A percentile compares a stretch with the other conserved stretches of the same genome.
Conservation (phyloP, 768 basidiomycete species). For the Lactarius quietus region DNA sequence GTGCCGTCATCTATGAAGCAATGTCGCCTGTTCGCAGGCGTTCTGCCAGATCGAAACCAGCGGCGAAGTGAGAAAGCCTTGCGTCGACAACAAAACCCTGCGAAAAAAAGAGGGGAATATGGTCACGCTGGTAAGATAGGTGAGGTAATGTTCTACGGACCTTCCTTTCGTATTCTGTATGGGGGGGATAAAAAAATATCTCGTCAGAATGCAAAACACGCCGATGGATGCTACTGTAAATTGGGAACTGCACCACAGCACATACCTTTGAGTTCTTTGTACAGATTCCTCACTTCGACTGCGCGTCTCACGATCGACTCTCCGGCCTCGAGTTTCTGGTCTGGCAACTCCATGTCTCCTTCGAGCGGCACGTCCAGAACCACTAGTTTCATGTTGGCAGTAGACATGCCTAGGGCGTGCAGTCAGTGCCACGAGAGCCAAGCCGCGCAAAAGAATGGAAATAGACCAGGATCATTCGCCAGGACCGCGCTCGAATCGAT, state of each 20-base stretch:
- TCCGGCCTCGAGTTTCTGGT: constrained; percentile 77
- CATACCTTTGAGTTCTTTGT: constrained; percentile 63
- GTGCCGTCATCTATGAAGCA: background rate
- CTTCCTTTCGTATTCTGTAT: constrained; percentile 54
- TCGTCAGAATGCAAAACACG: background rate
- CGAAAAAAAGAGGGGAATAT: background rate
- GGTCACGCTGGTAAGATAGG: background rate
- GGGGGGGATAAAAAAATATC: constrained; percentile 5
- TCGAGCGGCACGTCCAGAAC: constrained; percentile 64
- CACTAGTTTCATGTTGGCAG: constrained; percentile 88
- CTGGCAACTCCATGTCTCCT: constrained; percentile 63
- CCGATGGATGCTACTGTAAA: background rate
- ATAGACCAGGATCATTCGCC: constrained; percentile 68
- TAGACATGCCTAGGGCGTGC: constrained; percentile 72
- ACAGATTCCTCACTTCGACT: constrained; percentile 63
- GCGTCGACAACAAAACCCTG: constrained; percentile 65
- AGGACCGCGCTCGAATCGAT: constrained; percentile 59
- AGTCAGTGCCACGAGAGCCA: constrained; percentile 12
- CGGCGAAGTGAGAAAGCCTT: constrained; percentile 69
- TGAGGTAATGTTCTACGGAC: constrained; percentile 34
- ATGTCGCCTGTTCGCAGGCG: constrained; percentile 32
- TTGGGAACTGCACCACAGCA: constrained; percentile 9
- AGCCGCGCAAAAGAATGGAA: constrained; percentile 1
- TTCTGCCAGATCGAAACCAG: constrained; percentile 60
- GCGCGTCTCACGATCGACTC: constrained; percentile 77